Evolutionary conservation across 2,329 filamentous ascomycete genomes (phyloP).

Genomic region (Bertia moriformis): DNA sequence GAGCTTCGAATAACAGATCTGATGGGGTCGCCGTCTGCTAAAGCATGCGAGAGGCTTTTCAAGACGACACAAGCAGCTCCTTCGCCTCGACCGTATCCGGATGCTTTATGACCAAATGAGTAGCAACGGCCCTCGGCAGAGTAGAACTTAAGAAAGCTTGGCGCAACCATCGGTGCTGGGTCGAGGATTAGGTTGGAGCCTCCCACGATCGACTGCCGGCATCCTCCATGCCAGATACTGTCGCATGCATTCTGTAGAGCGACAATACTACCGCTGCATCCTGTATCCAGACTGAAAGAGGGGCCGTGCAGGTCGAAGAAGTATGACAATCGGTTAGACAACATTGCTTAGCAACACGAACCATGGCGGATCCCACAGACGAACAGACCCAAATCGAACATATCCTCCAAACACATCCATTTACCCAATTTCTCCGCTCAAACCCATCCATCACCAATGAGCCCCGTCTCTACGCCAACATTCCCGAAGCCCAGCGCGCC

Average conservation of each 20-base stretch:
- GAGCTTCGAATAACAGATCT: slow-evolving; percentile 30
- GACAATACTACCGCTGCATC: slow-evolving; percentile 24
- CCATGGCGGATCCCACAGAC: no score
- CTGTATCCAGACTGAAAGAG: slow-evolving; percentile 26
- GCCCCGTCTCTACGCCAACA: no score
- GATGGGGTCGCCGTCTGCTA: slow-evolving; percentile 31
- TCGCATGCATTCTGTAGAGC: slow-evolving; percentile 15
- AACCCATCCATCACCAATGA: no score
- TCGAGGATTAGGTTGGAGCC: slow-evolving; percentile 30
- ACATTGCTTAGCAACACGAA: slow-evolving; percentile 20
- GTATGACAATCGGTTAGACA: slow-evolving; percentile 21
- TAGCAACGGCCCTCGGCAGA: slow-evolving; percentile 26
- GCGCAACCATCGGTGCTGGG: slow-evolving; percentile 29
- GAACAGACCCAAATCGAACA: no score
- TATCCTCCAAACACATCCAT: no score
- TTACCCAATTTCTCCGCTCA: no score
- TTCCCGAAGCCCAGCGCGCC: no score
- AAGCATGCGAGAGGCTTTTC: slow-evolving; percentile 31
- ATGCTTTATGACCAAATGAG: slow-evolving; percentile 31
- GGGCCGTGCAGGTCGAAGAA: slow-evolving; percentile 23
- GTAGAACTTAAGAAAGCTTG: slow-evolving; percentile 26
- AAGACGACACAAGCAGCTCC: slow-evolving; percentile 33
- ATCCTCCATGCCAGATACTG: slow-evolving; percentile 11
- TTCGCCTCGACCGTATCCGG: slow-evolving; percentile 43
- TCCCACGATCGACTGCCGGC: slow-evolving; percentile 5